A percentile compares a stretch with the other conserved stretches of the same genome.
Evolutionary conservation across 225 moss, liverwort and hornwort genomes (phyloP).

Genomic region (Rhytidiadelphus loreus): DNA sequence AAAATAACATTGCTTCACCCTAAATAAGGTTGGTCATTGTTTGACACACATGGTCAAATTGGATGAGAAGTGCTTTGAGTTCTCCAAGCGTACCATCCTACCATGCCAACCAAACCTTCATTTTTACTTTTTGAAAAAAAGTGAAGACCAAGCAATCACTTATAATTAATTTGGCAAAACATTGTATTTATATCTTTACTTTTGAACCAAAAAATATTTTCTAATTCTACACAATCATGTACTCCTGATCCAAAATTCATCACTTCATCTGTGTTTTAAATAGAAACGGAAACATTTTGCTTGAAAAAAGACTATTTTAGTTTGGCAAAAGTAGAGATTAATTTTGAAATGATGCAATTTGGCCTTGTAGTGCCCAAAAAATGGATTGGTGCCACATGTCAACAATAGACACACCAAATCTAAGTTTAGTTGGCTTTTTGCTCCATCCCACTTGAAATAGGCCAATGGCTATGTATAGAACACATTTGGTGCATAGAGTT

Average conservation of each 20-base stretch:
- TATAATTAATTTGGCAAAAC: neutral
- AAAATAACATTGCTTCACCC: fast-evolving
- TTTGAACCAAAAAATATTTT: neutral
- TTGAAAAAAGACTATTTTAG: too few species aligned
- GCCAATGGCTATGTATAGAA: neutral
- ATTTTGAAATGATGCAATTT: neutral
- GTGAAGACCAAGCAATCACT: fast-evolving
- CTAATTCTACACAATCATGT: neutral
- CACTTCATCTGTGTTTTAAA: fast-evolving
- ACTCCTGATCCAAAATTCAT: neutral
- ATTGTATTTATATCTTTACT: neutral
- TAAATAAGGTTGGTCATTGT: fast-evolving
- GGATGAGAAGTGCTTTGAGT: neutral
- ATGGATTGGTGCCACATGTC: neutral
- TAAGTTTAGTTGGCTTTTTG: neutral
- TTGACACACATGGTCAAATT: fast-evolving
- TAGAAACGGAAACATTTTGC: neutral
- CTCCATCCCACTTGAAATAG: neutral
- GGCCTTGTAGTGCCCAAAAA: too few species aligned
- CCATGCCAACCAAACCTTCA: neutral
- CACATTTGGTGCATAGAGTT: fast-evolving
- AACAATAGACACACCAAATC: neutral
- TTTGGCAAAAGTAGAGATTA: too few species aligned
- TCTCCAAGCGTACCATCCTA: neutral
- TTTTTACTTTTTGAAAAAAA: neutral